Evolutionary conservation across 2,329 filamentous ascomycete species (phyloP).

Genomic region (Venturia carpophila): DNA sequence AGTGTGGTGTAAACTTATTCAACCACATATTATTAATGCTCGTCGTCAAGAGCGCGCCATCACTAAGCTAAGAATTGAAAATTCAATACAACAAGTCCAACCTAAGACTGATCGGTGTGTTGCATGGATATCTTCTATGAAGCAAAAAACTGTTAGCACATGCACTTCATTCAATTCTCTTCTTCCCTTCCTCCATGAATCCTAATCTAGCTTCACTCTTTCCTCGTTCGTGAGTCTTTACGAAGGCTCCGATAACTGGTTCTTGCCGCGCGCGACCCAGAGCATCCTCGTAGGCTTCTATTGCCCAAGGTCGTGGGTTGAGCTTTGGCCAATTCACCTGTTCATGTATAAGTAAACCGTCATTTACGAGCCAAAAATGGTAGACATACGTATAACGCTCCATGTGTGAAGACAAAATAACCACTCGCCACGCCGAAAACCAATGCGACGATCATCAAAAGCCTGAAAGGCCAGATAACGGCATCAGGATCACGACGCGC

Average conservation of each 20-base stretch:
- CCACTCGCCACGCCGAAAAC: constrained; percentile 61
- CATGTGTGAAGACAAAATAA: constrained; percentile 73
- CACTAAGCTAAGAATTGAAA: neutral
- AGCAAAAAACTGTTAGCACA: neutral
- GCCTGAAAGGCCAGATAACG: constrained; percentile 67
- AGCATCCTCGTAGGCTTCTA: constrained; percentile 83
- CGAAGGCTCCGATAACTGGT: constrained; percentile 66
- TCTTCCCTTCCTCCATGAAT: constrained; percentile 94
- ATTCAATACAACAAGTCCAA: neutral
- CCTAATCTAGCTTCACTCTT: constrained; percentile 74
- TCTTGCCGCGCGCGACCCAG: constrained; percentile 76
- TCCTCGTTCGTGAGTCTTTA: constrained; percentile 67
- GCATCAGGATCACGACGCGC: constrained; percentile 65
- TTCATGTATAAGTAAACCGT: neutral
- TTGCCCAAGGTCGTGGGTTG: constrained; percentile 77
- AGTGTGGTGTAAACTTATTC: neutral
- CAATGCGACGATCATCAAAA: constrained; percentile 76
- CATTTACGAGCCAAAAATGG: constrained; percentile 15
- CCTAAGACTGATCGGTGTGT: neutral
- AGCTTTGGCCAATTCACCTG: constrained; percentile 98
- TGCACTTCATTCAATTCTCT: constrained; percentile 71
- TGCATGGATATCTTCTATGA: constrained; percentile 4
- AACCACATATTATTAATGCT: neutral
- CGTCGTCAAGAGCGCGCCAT: neutral
- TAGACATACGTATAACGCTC: constrained; percentile 82